A percentile compares a stretch with the other conserved stretches of the same genome.
phyloP scores from a whole-genome alignment of 2,329 filamentous ascomycete genomes.

The Teratosphaeriaceae sp. region DNA sequence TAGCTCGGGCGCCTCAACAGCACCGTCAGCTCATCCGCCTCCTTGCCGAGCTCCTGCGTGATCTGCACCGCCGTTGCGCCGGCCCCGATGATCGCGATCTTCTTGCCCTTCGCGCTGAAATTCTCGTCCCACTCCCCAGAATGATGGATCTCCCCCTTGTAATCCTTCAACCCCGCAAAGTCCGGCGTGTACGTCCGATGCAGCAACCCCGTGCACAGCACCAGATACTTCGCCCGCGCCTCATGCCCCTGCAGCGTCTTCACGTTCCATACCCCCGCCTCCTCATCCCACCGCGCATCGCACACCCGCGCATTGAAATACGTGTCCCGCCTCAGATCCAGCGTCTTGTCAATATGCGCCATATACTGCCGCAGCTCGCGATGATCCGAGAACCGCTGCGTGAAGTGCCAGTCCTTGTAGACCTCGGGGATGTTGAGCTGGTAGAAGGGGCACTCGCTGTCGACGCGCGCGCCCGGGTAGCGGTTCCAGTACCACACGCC shows the following conservation, averaged over 20 bases:
- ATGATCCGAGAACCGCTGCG: constrained; percentile 25
- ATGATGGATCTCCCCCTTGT: constrained; percentile 35
- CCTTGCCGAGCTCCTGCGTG: constrained; percentile 26
- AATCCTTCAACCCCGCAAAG: constrained; percentile 31
- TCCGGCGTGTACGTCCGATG: constrained; percentile 33
- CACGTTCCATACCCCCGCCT: constrained; percentile 44
- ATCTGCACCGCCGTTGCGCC: constrained; percentile 39
- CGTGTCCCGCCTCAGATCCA: constrained; percentile 51
- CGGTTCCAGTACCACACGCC: constrained; percentile 34
- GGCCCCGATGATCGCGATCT: constrained; percentile 37
- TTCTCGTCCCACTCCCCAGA: constrained; percentile 34
- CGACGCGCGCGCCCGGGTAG: constrained; percentile 42
- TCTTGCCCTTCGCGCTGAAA: constrained; percentile 29
- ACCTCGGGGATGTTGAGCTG: constrained; percentile 43
- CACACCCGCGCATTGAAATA: constrained; percentile 52
- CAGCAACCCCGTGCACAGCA: constrained; percentile 33
- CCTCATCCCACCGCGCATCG: constrained; percentile 46
- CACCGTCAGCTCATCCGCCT: constrained; percentile 41
- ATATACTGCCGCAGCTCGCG: constrained; percentile 51
- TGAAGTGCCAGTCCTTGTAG: constrained; percentile 49
- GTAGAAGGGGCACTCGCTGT: constrained; percentile 42
- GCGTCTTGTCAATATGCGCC: constrained; percentile 50
- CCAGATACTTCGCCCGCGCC: constrained; percentile 28
- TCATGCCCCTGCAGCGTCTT: constrained; percentile 42
- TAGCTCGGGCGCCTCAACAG: constrained; percentile 63